Evolutionary conservation across 1,139 yeast species (phyloP), one percentile per base, ranked within the genome.

Genomic region (Taphrina communis): DNA sequence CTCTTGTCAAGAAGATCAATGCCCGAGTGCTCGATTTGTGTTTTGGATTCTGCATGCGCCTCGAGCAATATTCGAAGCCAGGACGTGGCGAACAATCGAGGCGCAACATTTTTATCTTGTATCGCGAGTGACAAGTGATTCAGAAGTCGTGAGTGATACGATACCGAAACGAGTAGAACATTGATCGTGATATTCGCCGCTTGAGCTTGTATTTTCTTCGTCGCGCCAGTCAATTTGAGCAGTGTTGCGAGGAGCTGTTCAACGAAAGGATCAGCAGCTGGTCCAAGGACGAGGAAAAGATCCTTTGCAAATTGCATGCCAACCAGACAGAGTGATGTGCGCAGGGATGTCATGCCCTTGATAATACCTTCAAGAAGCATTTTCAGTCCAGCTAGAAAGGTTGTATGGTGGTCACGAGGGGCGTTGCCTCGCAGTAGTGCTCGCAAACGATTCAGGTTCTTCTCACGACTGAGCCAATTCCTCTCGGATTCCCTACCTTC

Each of bases 231-330:
- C 42, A 90, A 78, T 69, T 86, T 86, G 41, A 88, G 81, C 62
- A 92, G 79, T 0, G 87, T 80, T 1, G 84, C 83, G 36, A 89
- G 79, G 50, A 88, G 80, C 1, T 80, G 78, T 66, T 93, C 97
- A 14, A 86, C 80, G n/a, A 88, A 77, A 3, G 82, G 75, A 53
- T 92, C 97, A 69, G 90, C 78, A 17, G 79, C 76, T 1, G 79
- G 74, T 0, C 84, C 82, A 38, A 88, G 75, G 6, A 82, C 76
- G 12, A 84, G 81, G 0, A 88, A 86, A 44, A 86, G 75, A 73
- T 93, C 98, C 75, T 90, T 90, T n/a, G 90, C 81, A 39, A 92
- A 77, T 71, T 88, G 90, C 75, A 96, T 89, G 0, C 93, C 90
- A 74, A 89, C 85, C 1, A 86, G 80, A 0, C 94, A 86, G 31